Evolutionary conservation across 805 yeast genomes (phyloP), one percentile per base, ranked within the genome.

Genomic region (Candida odintsovae): DNA sequence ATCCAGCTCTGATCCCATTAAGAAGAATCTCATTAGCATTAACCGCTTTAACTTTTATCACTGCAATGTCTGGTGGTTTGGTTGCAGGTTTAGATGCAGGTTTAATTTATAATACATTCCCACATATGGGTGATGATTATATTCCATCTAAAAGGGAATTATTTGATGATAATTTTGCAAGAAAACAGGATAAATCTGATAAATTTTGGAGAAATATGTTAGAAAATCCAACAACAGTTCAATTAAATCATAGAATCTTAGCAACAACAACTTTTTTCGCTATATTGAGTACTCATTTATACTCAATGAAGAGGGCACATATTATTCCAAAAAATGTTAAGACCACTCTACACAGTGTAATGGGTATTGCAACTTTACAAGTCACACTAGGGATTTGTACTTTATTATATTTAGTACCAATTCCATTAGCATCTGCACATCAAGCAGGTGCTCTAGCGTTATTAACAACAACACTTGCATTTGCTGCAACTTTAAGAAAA

Each of bases 1-100:
- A 78, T 49, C 82, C 90, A 2, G 69, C 77, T 1, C 65, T 89
- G 42, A 71, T 69, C 39, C 77, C 71, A 40, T 73, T 85, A 56
- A 80, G 90, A 63, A 65, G 72, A 37, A 57, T 75, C 29, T 76
- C 87, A 1, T 49, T 68, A 10, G 84, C 74, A 0, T 67, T 94
- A 37, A 69, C 88, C 26, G 81, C 72, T 2, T 68, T 92, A 44
- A 84, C 92, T 1, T 92, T 90, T 57, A 49, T 84, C 37, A 94
- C 99, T 18, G 96, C 97, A 16, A 86, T 94, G 95, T 80, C 96
- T 11, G 99, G 99, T 50, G 97, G 96, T 15, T 80, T 94, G 75
- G 99, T 94, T 40, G 99, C 99, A 15, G 99, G 99, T 9, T 73
- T 94, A 46, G 99, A 94, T 67, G 99, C 99, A 3, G 99, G 99